Conservation (phyloP, 331 rosid genomes). For the Pyracantha coccinea region DNA sequence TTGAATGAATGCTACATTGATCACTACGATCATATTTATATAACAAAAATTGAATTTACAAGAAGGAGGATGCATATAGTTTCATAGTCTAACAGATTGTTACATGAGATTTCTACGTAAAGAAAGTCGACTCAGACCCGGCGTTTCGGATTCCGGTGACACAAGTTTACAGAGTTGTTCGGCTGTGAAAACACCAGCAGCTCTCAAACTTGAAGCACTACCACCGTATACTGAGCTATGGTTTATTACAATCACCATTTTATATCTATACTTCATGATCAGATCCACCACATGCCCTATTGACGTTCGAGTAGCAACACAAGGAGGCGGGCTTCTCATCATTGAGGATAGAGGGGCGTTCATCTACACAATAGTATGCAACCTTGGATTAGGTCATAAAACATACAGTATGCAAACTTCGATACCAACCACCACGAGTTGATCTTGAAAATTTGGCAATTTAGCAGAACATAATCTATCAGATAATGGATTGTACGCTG, state of each 20-base stretch:
- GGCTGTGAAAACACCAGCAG: slow-evolving; percentile 64
- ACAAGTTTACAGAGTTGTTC: slow-evolving; percentile 41
- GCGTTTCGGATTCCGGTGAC: slow-evolving; percentile 24
- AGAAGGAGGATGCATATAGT: neutral
- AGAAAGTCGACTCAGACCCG: slow-evolving; percentile 16
- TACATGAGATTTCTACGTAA: slow-evolving; percentile 3
- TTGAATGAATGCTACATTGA: neutral
- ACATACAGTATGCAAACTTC: no score
- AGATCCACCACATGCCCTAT: slow-evolving; percentile 61
- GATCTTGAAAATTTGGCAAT: neutral
- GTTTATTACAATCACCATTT: slow-evolving; percentile 55
- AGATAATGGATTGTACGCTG: neutral
- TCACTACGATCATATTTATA: neutral
- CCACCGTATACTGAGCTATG: slow-evolving; percentile 25
- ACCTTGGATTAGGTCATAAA: neutral
- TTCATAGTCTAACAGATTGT: neutral
- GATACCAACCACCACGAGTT: neutral
- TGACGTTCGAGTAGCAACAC: slow-evolving; percentile 41
- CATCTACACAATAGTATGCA: slow-evolving; percentile 33
- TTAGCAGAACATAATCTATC: neutral
- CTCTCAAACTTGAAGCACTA: slow-evolving; percentile 32
- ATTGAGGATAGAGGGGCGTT: slow-evolving; percentile 55
- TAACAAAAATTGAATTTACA: slow-evolving; percentile 1
- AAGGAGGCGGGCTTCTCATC: slow-evolving; percentile 79
- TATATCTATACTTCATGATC: slow-evolving; percentile 39